A percentile compares a stretch with the other conserved stretches of the same genome.
Conservation (phyloP, 805 yeast genomes). For the Yamadazyma endophytica region DNA sequence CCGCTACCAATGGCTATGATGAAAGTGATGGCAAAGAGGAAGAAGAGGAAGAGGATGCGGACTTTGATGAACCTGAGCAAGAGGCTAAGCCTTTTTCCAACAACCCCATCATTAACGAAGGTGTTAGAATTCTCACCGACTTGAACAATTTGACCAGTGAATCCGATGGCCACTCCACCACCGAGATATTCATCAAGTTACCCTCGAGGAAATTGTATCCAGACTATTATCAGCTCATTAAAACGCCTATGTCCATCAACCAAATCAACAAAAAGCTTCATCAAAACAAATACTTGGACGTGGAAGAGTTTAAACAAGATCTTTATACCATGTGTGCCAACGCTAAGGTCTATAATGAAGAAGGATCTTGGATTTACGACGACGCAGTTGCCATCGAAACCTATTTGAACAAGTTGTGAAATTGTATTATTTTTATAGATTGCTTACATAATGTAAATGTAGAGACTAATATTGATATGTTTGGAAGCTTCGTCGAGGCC, state of each 20-base stretch:
- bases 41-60: conserved; percentile 20
- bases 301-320: conserved; percentile 53
- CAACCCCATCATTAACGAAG: conserved; percentile 18
- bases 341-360: conserved; percentile 70
- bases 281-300: conserved; percentile 28
- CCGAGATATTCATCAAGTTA: conserved; percentile 52
- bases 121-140: conserved; percentile 40
- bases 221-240: conserved; percentile 71
- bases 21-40: conserved; percentile 14
- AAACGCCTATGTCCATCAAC: conserved; percentile 55
- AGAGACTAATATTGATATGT: too few relatives aligned
- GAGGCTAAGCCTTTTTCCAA: conserved; percentile 10
- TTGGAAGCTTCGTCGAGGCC: too few relatives aligned
- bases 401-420: conserved; percentile 17
- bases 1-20: conserved; percentile 5
- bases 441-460: too few relatives aligned
- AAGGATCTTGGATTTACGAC: conserved; percentile 56
- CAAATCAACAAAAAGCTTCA: conserved; percentile 50
- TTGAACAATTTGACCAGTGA: conserved; percentile 40
- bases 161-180: conserved; percentile 33
- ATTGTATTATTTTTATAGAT: too few relatives aligned
- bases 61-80: conserved; percentile 15
- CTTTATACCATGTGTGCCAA: conserved; percentile 65
- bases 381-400: conserved; percentile 51
- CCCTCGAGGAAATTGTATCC: conserved; percentile 79